Base-by-base conservation (phyloP, 352 stramenopile species). In the Elongisporangium senticosum region DNA sequence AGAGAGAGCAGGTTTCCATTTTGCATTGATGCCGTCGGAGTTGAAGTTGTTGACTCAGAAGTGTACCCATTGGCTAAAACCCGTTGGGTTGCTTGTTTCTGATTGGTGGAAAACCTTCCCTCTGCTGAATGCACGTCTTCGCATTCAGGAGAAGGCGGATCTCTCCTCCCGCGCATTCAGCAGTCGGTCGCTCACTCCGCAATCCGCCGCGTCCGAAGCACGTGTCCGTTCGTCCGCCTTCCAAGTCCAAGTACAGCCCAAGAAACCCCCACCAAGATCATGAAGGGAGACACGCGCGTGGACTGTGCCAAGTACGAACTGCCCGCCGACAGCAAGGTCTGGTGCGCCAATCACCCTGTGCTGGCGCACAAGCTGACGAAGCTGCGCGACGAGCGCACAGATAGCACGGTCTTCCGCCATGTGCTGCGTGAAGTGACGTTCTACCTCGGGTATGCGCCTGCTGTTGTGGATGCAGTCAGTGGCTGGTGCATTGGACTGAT, bases 341-440 rank as follows among this genome's bases (percentile, higher is more conserved):
- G 88, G 70, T 81, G 96, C 53, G 86, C 89, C 0, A 77, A 72
- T 15, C 95, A 98, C 73, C 91, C 93, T 1, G 89, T 99, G 37
- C 72, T 98, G 20, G 76, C 83, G 23, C 95, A 99, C 76, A 99
- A 99, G 75, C 87, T 99, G 53, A 98, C 91, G 19, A 96, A 98
- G 62, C 83, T 99, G 28, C 91, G 97, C n/a, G 93, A 97, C 49
- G 94, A 96, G 51, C 80, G 84, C 64, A 99, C 96, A 0, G 79
- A 88, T 50, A 91, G 91, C 56, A 89, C 82, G 48, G 77, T 97
- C 14, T 99, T 99, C 69, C 94, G 97, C 58, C 73, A 94, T 55
- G 71, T 98, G n/a, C 75, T 99, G 55, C 89, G 94, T 49, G 96
- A 99, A 82, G 88, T 99, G 50, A 99, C 96, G 24, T 98, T 98